Percentiles rank a stretch among this genome's conserved stretches.
phyloP scores from a whole-genome alignment of 805 yeast genomes.

The Lachancea lanzarotensis region DNA sequence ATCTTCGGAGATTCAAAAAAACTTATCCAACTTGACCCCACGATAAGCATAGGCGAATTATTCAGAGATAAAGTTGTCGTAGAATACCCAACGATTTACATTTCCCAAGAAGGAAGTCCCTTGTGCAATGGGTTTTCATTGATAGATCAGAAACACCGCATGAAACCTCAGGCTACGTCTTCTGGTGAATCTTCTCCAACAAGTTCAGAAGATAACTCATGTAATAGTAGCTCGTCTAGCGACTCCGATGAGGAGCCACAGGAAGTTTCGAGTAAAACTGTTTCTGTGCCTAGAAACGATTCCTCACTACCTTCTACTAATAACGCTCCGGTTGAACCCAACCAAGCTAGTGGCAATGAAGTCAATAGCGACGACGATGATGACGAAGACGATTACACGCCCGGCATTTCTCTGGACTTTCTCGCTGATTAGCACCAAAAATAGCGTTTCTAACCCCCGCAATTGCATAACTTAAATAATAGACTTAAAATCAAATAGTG shows the following conservation, averaged over 20 bases:
- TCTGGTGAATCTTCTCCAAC: not conserved
- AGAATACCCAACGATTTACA: constrained; percentile 69
- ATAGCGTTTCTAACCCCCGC: not conserved
- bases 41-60: constrained; percentile 39
- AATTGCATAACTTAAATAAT: constrained; percentile 1
- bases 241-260: constrained; percentile 16
- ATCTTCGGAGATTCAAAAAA: constrained; percentile 31
- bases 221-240: constrained; percentile 1
- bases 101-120: constrained; percentile 20
- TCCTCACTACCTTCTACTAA: too few species aligned
- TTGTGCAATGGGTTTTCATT: not conserved
- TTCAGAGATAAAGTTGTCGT: constrained; percentile 55
- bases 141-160: not conserved
- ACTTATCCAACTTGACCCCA: constrained; percentile 35
- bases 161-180: not conserved
- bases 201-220: not conserved
- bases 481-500: not conserved
- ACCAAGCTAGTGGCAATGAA: not conserved
- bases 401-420: constrained; percentile 25
- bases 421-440: constrained; percentile 11
- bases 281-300: not conserved
- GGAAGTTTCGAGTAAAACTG: constrained; percentile 1
- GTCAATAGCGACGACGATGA: not conserved
- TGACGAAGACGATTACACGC: constrained; percentile 21
- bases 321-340: not conserved